Evolutionary conservation across 2,329 filamentous ascomycete species (phyloP), one percentile per base, ranked within the genome.

Genomic region (Geosmithia putterillii): DNA sequence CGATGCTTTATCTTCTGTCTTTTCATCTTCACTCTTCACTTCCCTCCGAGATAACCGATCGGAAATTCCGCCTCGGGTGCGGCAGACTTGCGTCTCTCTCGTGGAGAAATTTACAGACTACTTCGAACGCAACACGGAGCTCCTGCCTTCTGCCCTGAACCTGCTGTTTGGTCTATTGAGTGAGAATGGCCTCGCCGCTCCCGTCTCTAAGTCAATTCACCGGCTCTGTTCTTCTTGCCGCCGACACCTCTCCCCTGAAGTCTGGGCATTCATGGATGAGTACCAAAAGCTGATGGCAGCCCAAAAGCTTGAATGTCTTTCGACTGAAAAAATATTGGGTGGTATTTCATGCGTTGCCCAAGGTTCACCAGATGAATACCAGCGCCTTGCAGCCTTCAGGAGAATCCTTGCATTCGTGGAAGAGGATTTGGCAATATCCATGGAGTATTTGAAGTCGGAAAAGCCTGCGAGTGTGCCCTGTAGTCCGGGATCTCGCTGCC

Each of bases 321-420:
- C 80, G 1, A 85, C 85, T 53, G 84, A 89, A 54, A 78, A 77
- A 51, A 74, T 90, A 1, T 69, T 87, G 5, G 78, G 82, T 36
- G 85, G 79, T 2, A 84, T 92, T 49, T 76, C 84, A 8, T 79
- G 78, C 8, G 80, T 92, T 38, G 73, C 88, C 23, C 84, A 92
- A 59, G 83, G 83, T 8, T 68, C 86, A 9, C 64, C 74, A 1
- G 70, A 76, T 2, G 71, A 81, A 41, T 61, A 66, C 19, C 64
- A 67, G 15, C 78, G 78, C 48, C 58, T 74, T 2, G 57, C 57
- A 23, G 71, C 74, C 32, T 66, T 83, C 25, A 65, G 71, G 46
- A 68, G 71, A 44, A 64, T 90, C 21, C 63, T 86, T 25, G 57
- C 65, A 7, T 76, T 81, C 45, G 65, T 88, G 25, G 73, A 79